Evolutionary conservation across 352 stramenopile species (phyloP).

Genomic region (Globisporangium cederbergense): DNA sequence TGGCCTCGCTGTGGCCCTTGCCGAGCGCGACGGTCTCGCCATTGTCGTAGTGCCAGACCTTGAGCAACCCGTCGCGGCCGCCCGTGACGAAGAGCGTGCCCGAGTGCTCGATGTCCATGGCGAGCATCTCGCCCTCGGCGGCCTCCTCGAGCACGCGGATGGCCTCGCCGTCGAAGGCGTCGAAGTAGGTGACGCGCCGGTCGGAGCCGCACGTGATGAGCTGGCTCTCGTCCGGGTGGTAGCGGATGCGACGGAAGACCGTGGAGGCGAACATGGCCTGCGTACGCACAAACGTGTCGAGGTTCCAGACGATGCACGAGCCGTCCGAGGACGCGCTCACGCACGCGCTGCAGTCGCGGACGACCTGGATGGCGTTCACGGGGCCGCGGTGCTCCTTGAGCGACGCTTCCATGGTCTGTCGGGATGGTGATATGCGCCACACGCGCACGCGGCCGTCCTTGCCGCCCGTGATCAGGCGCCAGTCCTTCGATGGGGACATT

Average conservation of each 20-base stretch:
- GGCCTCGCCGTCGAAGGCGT: slow-evolving; percentile 92
- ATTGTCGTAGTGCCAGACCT: slow-evolving; percentile 97
- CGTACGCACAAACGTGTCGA: slow-evolving; percentile 89
- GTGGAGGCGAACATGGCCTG: slow-evolving; percentile 96
- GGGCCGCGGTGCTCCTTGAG: slow-evolving; percentile 94
- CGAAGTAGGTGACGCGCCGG: slow-evolving; percentile 96
- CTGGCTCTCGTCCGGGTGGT: slow-evolving; percentile 96
- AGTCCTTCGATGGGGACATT: slow-evolving; percentile 44
- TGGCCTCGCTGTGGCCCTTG: slow-evolving; percentile 91
- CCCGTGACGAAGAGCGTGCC: slow-evolving; percentile 92
- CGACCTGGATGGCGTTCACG: slow-evolving; percentile 90
- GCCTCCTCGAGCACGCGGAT: slow-evolving; percentile 94
- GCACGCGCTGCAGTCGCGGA: slow-evolving; percentile 67
- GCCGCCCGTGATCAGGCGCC: slow-evolving; percentile 92
- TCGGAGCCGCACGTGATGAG: slow-evolving; percentile 95
- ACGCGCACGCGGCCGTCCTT: slow-evolving; percentile 93
- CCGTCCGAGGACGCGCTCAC: slow-evolving; percentile 78
- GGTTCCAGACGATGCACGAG: slow-evolving; percentile 97
- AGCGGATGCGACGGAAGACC: slow-evolving; percentile 92
- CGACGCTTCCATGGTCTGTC: slow-evolving; percentile 94
- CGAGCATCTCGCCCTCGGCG: slow-evolving; percentile 86
- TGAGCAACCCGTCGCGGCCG: slow-evolving; percentile 89
- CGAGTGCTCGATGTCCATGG: slow-evolving; percentile 90
- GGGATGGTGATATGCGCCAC: slow-evolving; percentile 90
- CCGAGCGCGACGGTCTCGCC: slow-evolving; percentile 86